phyloP scores from a whole-genome alignment of 1,284 basidiomycete genomes.

The Puccinia novopanici region DNA sequence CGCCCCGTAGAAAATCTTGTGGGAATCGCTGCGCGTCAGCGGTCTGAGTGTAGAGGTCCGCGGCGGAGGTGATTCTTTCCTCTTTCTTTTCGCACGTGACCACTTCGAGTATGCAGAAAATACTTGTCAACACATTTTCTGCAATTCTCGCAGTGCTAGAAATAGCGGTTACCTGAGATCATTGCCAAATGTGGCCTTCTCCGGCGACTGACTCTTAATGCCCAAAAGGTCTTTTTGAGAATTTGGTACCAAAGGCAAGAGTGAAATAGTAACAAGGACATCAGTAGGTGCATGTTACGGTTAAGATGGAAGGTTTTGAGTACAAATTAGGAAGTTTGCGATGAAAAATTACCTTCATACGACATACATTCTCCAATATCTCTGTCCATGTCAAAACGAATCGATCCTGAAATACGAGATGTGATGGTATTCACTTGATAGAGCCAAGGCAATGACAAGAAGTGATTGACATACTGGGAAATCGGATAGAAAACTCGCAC shows the following conservation, averaged over 20 bases:
- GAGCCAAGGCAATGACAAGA: not conserved
- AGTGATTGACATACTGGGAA: conserved; percentile 32
- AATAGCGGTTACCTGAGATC: conserved; percentile 20
- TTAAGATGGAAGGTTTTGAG: not conserved
- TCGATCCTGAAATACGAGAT: conserved; percentile 24
- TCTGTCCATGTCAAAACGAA: conserved; percentile 43
- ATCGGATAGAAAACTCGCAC: conserved; percentile 27
- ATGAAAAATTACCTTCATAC: conserved; percentile 32
- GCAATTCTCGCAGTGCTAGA: not conserved
- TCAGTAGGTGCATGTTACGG: conserved; percentile 3
- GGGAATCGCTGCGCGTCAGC: conserved; percentile 10
- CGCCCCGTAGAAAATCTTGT: conserved; percentile 36
- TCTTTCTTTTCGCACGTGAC: conserved; percentile 29
- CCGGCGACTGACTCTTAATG: not conserved
- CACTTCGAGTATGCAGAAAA: conserved; percentile 6
- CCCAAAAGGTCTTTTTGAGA: conserved; percentile 8
- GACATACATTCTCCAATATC: conserved; percentile 35
- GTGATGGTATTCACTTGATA: not conserved
- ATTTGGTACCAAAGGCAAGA: not conserved
- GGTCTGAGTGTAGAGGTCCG: conserved; percentile 12
- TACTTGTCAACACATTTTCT: not conserved
- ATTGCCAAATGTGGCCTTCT: conserved; percentile 11
- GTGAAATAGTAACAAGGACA: not conserved
- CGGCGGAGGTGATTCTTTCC: not conserved
- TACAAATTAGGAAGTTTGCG: no score